Conservation (phyloP, 352 stramenopile genomes). For the Pythium brachiatum region DNA sequence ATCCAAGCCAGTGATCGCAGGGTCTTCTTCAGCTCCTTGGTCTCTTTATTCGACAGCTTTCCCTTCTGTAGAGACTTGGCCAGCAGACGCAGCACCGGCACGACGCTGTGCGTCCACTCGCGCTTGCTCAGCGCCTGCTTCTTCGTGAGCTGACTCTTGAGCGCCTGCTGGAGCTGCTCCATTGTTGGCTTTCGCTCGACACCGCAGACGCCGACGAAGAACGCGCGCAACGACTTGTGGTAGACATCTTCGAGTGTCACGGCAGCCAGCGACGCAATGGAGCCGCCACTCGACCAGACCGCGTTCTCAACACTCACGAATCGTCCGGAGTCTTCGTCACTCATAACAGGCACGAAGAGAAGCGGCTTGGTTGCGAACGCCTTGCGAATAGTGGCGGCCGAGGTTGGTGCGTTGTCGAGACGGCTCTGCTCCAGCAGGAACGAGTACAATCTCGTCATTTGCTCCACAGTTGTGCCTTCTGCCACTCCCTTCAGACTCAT, state of each 20-base stretch:
- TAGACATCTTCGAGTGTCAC: conserved; percentile 49
- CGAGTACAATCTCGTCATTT: conserved; percentile 17
- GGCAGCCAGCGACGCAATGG: conserved; percentile 24
- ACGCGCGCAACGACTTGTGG: conserved; percentile 42
- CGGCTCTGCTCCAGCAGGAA: conserved; percentile 23
- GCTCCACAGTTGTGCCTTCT: background rate
- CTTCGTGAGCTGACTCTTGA: background rate
- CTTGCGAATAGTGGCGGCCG: conserved; percentile 8
- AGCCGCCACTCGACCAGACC: conserved; percentile 23
- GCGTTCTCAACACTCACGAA: conserved; percentile 8
- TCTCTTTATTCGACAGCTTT: conserved; percentile 36
- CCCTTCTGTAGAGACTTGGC: conserved; percentile 45
- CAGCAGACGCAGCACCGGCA: conserved; percentile 42
- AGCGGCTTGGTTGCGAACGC: conserved; percentile 15
- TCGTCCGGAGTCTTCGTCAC: background rate
- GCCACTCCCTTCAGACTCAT: conserved; percentile 6
- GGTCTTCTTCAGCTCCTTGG: conserved; percentile 38
- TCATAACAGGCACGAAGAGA: conserved; percentile 7
- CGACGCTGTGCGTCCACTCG: conserved; percentile 28
- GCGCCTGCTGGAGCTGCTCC: conserved; percentile 32
- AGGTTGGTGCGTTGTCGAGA: conserved; percentile 4
- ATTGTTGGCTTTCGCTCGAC: conserved; percentile 63
- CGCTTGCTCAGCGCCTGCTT: conserved; percentile 4
- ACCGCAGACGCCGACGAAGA: conserved; percentile 66
- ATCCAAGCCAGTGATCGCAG: conserved; percentile 22